Evolutionary conservation across 345 rosid species (phyloP), one percentile per base, ranked within the genome.

Genomic region (Eucalyptus polyanthemos): DNA sequence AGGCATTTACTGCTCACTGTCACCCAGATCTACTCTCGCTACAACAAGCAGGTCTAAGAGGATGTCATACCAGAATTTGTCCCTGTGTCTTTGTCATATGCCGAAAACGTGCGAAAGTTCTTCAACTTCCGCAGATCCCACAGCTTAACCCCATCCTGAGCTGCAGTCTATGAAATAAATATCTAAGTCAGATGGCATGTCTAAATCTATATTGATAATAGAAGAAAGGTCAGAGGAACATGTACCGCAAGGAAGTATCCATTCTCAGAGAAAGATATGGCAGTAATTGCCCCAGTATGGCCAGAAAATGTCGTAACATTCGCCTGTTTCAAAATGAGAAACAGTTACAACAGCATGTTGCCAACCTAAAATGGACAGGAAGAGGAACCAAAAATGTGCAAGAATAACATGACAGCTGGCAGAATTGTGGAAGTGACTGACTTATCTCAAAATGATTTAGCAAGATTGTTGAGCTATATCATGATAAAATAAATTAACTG

Each of bases 111-210:
- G 86, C 97, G 94, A 91, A 98, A 98, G 90, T 97, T 98, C 94
- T 92, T 96, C 94, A 98, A 94, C 91, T 97, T 98, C 14, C 99
- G 98, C 89, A 98, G 94, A 93, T 97, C 99, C 99, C 98, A 98
- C 93, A 97, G 89, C 93, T 94, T 98, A 91, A 98, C 98, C 91
- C 99, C 97, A 92, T 98, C 99, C 90, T 91, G 92, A 11, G 99
- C 99, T 50, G 99, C 97, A 80, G 98, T 97, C 49, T 45, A 45
- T 45, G 49, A 45, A 45, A 45, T 45, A 45, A 45, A 45, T 45
- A 45, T 45, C 49, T 40, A 34, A 92, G 89, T 91, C 88, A 93
- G 92, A 88, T 85, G 53, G 29, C 72, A 86, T 86, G 34, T 88
- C 62, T 88, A 86, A 80, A 17, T 42, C 53, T 31, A 85, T 80